These are phyloP conservation scores for Trichoderma breve DNA, from an alignment of 2,329 filamentous ascomycete genomes.

Conservation along the genomic window DNA sequence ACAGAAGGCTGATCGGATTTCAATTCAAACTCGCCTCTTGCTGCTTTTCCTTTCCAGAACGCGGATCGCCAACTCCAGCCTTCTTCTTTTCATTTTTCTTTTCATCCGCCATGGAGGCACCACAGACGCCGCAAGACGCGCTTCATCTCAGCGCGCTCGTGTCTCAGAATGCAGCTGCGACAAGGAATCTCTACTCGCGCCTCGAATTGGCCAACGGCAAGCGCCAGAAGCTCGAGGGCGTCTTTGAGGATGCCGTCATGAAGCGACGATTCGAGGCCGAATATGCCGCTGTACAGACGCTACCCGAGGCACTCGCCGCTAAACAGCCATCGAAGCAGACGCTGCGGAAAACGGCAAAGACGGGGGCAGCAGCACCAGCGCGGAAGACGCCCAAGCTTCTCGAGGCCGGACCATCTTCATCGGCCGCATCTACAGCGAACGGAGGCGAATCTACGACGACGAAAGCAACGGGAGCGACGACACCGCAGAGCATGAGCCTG, in stretches of 20 bases:
- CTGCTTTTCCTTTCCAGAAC: constrained; percentile 25
- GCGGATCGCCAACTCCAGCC: background rate
- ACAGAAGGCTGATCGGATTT: constrained; percentile 33
- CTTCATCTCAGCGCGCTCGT: constrained; percentile 36
- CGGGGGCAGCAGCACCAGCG: constrained; percentile 52
- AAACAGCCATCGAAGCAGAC: constrained; percentile 62
- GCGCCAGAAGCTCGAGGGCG: constrained; percentile 40
- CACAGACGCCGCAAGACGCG: constrained; percentile 33
- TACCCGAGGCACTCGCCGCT: constrained; percentile 74
- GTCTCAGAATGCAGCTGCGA: constrained; percentile 35
- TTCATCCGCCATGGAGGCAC: constrained; percentile 34
- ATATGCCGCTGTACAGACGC: constrained; percentile 73
- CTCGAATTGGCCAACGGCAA: constrained; percentile 32
- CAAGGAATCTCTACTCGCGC: constrained; percentile 35
- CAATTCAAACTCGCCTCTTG: constrained; percentile 13
- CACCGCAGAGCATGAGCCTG: constrained; percentile 33
- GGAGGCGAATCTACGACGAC: constrained; percentile 18
- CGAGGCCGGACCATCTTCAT: constrained; percentile 38
- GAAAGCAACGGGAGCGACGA: background rate
- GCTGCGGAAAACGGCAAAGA: constrained; percentile 37
- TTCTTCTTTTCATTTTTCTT: background rate
- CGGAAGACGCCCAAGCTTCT: constrained; percentile 39
- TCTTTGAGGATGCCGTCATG: constrained; percentile 34
- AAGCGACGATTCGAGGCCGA: constrained; percentile 63
- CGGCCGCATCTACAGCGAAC: constrained; percentile 22